Base-by-base conservation (phyloP, 345 rosid species). In the Diplotaxis tenuifolia region DNA sequence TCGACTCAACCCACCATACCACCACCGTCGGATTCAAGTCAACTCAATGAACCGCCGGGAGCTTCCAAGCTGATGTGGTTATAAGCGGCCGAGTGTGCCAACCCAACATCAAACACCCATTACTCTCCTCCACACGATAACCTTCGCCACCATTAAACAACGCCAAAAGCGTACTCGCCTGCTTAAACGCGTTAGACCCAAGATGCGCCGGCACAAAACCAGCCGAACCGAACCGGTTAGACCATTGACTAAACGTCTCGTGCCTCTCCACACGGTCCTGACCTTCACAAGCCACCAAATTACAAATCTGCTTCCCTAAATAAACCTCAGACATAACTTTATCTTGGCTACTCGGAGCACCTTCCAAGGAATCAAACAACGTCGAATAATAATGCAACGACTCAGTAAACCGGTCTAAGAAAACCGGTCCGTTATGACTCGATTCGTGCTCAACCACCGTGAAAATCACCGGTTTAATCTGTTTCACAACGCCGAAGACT, bases 361-460 rank as follows among this genome's bases (percentile, higher is more conserved):
- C 94, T 60, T 89, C 96, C 76, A 92, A 63, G 7, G 96, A 92
- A 82, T 92, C 97, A 21, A 92, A 92, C 80, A 89, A 53, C 0
- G 94, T 88, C 25, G 96, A 89, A 73, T 92, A 92, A 40, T 89
- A 89, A 68, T 92, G 97, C 11, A 92, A 32, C 7, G 97, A 84
- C 77, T 92, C 96, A 1, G 83, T 92, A 81, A 92, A 92, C 73
- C 97, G 88, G 85, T 89, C 91, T 69, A 88, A 19, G 83, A 92
- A 89, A 38, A 84, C 81, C 79, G 88, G 86, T 9, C 92, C 86
- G 40, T 89, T 92, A 47, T 89, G 96, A 71, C 84, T 85, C 7
- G 94, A 85, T 84, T 92, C 97, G 54, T 92, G 97, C 83, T 92
- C 97, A 0, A 88, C 94, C 2, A 92, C 73, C 1, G 97, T 92